A percentile compares a stretch with the other conserved stretches of the same genome.
Evolutionary conservation across 345 rosid species (phyloP).

Genomic region (Corchorus olitorius): DNA sequence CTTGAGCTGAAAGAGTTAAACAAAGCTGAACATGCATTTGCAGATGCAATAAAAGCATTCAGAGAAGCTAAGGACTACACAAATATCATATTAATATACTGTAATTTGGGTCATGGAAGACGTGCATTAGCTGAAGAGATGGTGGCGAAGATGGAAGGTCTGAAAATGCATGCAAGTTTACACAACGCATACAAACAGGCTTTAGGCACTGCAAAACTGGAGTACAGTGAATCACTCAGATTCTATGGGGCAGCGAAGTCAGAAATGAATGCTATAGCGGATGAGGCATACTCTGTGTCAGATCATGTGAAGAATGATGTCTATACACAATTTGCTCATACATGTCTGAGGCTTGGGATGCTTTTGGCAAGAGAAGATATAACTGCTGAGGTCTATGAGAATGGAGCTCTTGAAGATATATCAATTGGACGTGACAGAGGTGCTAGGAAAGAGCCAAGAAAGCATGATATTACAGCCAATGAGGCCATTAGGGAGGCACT

Average conservation of each 20-base stretch:
- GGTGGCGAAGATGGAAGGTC: slow-evolving; percentile 62
- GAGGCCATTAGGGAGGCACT: slow-evolving; percentile 93
- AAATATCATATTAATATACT: slow-evolving; percentile 72
- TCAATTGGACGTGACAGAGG: slow-evolving; percentile 33
- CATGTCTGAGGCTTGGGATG: slow-evolving; percentile 90
- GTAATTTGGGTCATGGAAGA: slow-evolving; percentile 93
- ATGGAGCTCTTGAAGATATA: slow-evolving; percentile 37
- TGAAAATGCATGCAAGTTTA: slow-evolving; percentile 48
- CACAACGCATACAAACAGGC: slow-evolving; percentile 57
- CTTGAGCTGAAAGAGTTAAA: slow-evolving; percentile 65
- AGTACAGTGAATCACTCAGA: slow-evolving; percentile 73
- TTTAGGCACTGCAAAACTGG: slow-evolving; percentile 62
- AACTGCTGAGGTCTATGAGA: slow-evolving; percentile 58
- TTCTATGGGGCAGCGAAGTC: slow-evolving; percentile 80
- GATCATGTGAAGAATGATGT: slow-evolving; percentile 65
- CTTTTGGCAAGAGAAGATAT: slow-evolving; percentile 72
- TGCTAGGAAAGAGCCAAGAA: slow-evolving; percentile 46
- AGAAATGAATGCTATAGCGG: slow-evolving; percentile 49
- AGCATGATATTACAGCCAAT: slow-evolving; percentile 75
- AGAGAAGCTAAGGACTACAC: slow-evolving; percentile 76
- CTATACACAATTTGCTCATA: slow-evolving; percentile 81
- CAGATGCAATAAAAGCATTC: slow-evolving; percentile 77
- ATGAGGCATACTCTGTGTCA: slow-evolving; percentile 40
- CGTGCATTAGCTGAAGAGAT: slow-evolving; percentile 92
- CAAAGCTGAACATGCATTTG: slow-evolving; percentile 79